These are phyloP conservation scores for Chloranthus sessilifolius DNA, from an alignment of 164 flowering plant species.

Conservation along the genomic window DNA sequence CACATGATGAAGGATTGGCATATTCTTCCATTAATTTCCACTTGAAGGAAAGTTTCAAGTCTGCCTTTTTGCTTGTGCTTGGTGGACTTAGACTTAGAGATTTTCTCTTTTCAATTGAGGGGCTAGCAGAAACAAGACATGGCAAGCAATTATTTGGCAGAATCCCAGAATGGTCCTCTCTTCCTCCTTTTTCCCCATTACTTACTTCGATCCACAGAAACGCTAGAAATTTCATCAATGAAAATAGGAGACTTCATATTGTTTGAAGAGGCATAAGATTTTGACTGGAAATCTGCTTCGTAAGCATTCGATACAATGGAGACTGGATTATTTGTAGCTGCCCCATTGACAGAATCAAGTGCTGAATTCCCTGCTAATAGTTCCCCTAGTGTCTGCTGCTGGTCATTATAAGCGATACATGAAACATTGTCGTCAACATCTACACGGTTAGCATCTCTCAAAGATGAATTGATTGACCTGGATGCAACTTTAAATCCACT, in stretches of 20 bases:
- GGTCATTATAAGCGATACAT: neutral
- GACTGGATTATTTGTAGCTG: no score
- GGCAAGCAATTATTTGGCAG: constrained; percentile 39
- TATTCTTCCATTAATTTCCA: constrained; percentile 61
- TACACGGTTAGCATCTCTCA: constrained; percentile 4
- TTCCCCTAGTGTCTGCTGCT: constrained; percentile 5
- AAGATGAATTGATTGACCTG: constrained; percentile 16
- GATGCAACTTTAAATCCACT: constrained; percentile 18
- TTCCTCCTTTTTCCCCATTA: constrained; percentile 14
- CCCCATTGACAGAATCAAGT: neutral
- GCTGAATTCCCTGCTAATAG: constrained; percentile 2
- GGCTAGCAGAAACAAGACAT: constrained; percentile 30
- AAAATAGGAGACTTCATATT: no score
- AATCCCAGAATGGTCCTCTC: constrained; percentile 21
- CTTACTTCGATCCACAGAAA: constrained; percentile 10
- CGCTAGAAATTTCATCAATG: constrained; percentile 15
- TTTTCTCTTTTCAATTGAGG: constrained; percentile 29
- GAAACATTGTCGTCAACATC: constrained; percentile 6
- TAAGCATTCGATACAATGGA: neutral
- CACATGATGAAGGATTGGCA: constrained; percentile 35
- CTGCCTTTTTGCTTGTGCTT: constrained; percentile 40
- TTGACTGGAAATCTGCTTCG: constrained; percentile 1
- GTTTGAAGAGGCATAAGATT: no score
- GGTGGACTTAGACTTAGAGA: constrained; percentile 21
- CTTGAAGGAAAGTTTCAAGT: constrained; percentile 62